phyloP scores from a whole-genome alignment of 805 yeast species.

The Yamadazyma philogaea region DNA sequence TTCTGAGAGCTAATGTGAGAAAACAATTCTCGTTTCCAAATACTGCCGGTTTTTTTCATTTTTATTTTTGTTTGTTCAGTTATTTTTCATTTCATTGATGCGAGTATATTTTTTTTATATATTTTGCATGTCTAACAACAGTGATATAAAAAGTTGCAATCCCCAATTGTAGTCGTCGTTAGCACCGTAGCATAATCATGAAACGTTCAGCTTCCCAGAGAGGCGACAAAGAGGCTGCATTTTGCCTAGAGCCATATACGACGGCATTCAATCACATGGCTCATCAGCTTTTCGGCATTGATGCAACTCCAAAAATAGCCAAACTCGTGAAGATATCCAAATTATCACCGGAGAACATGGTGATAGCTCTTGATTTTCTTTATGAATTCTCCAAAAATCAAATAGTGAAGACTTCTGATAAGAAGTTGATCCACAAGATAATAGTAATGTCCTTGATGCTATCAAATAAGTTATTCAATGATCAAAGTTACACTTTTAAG shows the following conservation, averaged over 20 bases:
- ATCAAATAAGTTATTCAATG: constrained; percentile 45
- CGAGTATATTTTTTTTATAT: not conserved
- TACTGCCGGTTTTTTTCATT: not conserved
- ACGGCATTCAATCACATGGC: constrained; percentile 2
- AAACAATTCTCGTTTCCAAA: constrained; percentile 1
- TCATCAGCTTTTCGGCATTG: not conserved
- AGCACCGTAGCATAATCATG: not conserved
- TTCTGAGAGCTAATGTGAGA: not conserved
- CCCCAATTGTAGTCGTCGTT: not conserved
- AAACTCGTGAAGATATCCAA: constrained; percentile 12
- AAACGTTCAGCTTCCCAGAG: not conserved
- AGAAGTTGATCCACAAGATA: constrained; percentile 19
- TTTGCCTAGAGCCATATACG: not conserved
- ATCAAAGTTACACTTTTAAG: constrained; percentile 48
- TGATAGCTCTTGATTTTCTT: constrained; percentile 10
- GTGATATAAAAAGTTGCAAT: not conserved
- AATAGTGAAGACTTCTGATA: constrained; percentile 9
- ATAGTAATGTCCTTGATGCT: constrained; percentile 25
- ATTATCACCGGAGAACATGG: constrained; percentile 11
- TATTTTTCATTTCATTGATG: constrained; percentile 2
- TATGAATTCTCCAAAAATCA: constrained; percentile 11
- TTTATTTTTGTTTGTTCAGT: not conserved
- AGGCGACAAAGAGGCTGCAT: not conserved
- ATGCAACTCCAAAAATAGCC: not conserved
- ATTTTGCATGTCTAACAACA: not conserved